These are phyloP conservation scores for Cornus suecica DNA, from an alignment of 148 eudicot species.

Conservation along the genomic window DNA sequence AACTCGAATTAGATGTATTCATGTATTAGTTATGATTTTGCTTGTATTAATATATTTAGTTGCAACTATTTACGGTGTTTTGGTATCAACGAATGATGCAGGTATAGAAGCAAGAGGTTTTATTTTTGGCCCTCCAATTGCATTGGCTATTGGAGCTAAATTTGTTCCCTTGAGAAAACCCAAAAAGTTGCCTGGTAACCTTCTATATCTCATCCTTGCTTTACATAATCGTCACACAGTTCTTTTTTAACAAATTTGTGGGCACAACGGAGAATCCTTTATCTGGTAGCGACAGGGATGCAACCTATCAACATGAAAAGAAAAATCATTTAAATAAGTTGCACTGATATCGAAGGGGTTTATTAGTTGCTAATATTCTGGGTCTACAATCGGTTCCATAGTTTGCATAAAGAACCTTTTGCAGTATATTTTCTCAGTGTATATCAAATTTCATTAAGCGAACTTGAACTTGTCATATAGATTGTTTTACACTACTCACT, in stretches of 20 bases:
- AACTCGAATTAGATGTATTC: not conserved
- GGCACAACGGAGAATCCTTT: not conserved
- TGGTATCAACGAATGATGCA: constrained; percentile 28
- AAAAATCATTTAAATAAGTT: not conserved
- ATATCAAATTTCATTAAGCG: not conserved
- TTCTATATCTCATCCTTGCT: constrained; percentile 1
- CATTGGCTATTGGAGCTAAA: constrained; percentile 95
- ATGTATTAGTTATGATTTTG: not conserved
- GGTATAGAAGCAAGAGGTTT: constrained; percentile 98
- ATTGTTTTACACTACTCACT: too few species aligned
- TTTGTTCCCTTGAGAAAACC: constrained; percentile 97
- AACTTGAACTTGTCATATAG: too few species aligned
- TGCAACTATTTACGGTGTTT: not conserved
- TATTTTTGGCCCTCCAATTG: constrained; percentile 97
- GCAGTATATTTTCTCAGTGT: not conserved
- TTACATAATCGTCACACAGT: not conserved
- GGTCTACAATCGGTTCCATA: not conserved
- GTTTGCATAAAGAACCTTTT: not conserved
- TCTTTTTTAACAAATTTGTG: not conserved
- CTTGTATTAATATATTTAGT: not conserved
- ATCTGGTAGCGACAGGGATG: not conserved
- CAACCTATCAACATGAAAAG: not conserved
- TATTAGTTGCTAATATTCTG: not conserved
- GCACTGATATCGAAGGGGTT: not conserved
- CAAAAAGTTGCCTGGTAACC: constrained; percentile 78